Percentiles rank a stretch among this genome's conserved stretches.
phyloP scores from a whole-genome alignment of 169 alveolate genomes.

The Cryptosporidium meleagridis region DNA sequence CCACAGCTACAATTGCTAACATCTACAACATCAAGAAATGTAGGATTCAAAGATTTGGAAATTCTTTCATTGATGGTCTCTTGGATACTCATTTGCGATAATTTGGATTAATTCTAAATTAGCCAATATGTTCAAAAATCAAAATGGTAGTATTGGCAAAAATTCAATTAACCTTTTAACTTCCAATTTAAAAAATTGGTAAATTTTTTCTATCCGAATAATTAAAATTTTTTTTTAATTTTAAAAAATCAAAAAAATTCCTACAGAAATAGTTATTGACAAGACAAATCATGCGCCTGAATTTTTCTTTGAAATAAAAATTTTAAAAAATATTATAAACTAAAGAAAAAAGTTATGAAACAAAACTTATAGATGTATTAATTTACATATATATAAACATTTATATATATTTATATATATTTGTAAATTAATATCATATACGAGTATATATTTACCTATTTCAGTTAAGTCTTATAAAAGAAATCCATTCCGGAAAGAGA shows the following conservation, averaged over 20 bases:
- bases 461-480: neutral
- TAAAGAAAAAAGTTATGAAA: neutral
- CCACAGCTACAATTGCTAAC: slow-evolving; percentile 86
- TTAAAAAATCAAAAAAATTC: neutral
- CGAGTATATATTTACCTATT: neutral
- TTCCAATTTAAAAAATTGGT: neutral
- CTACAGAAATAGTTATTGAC: neutral
- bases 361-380: neutral
- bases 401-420: neutral
- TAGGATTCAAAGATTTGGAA: slow-evolving; percentile 82
- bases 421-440: neutral
- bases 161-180: neutral
- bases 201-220: neutral
- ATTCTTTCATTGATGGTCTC: slow-evolving; percentile 78
- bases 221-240: neutral
- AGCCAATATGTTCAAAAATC: neutral
- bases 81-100: slow-evolving; percentile 20
- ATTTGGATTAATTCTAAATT: neutral
- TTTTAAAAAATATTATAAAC: neutral
- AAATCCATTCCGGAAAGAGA: neutral
- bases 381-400: neutral
- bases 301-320: neutral
- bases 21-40: slow-evolving; percentile 83
- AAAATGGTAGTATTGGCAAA: neutral
- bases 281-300: slow-evolving; percentile 22